Conservation (phyloP, 2,329 filamentous ascomycete genomes). For the Fusarium floridanum region DNA sequence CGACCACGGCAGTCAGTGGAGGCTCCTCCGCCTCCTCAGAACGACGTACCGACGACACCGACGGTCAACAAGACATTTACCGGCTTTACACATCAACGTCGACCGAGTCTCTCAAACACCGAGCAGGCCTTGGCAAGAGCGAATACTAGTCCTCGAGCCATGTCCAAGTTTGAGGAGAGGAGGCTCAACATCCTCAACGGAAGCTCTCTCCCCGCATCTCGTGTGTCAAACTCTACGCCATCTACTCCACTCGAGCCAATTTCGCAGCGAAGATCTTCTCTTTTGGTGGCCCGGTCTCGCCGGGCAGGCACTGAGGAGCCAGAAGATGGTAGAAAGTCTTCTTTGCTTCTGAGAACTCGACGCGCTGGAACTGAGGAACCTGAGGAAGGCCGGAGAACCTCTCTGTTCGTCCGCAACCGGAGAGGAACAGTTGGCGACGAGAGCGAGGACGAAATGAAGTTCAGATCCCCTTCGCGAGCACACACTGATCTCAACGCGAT, state of each 20-base stretch:
- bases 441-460: conserved; percentile 61
- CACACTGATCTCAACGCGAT: conserved; percentile 65
- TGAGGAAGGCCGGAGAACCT: conserved; percentile 60
- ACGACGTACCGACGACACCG: conserved; percentile 56
- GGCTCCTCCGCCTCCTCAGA: conserved; percentile 27
- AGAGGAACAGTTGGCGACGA: conserved; percentile 62
- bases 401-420: conserved; percentile 60
- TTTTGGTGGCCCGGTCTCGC: conserved; percentile 59
- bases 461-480: conserved; percentile 70
- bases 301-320: conserved; percentile 62
- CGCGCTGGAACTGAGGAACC: conserved; percentile 63
- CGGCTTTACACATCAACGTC: conserved; percentile 54
- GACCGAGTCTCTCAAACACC: conserved; percentile 54
- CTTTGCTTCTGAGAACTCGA: conserved; percentile 60
- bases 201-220: conserved; percentile 61
- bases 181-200: conserved; percentile 62
- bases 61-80: conserved; percentile 58
- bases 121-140: conserved; percentile 56
- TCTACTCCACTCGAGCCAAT: conserved; percentile 56
- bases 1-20: conserved; percentile 48
- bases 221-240: conserved; percentile 55
- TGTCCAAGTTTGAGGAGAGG: conserved; percentile 67
- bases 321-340: conserved; percentile 59
- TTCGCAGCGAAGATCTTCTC: conserved; percentile 62
- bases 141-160: conserved; percentile 60